These are phyloP conservation scores for Coelastrella sp. DNA, from an alignment of 139 green algal species.

Conservation along the genomic window DNA sequence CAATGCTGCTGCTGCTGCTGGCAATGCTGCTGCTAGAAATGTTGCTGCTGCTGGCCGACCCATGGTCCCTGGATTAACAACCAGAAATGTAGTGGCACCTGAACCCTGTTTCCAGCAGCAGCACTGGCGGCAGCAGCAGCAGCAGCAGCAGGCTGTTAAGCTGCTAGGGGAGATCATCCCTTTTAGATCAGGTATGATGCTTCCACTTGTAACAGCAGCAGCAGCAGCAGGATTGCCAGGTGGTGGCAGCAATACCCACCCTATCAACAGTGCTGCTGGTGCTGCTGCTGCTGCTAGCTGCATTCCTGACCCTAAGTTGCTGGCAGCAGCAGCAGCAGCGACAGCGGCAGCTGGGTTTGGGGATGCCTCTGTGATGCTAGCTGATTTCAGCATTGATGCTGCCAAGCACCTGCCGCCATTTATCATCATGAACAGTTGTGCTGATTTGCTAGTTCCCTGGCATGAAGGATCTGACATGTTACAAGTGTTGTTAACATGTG, in stretches of 20 bases:
- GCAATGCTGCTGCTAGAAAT: too few species aligned
- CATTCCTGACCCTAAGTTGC: background rate
- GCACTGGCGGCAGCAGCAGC: background rate
- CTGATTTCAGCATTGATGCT: background rate
- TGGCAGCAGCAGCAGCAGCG: slow-evolving; percentile 12
- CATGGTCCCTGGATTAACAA: too few species aligned
- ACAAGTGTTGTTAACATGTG: background rate
- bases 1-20: background rate
- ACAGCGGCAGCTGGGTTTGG: slow-evolving; percentile 8
- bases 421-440: slow-evolving; percentile 28
- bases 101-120: background rate
- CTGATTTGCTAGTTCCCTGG: slow-evolving; percentile 34
- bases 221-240: background rate
- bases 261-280: background rate
- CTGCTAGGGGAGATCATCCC: slow-evolving; percentile 9
- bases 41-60: too few species aligned
- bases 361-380: background rate
- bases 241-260: background rate
- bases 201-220: background rate
- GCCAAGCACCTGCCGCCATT: background rate
- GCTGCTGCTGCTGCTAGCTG: background rate
- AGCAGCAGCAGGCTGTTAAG: background rate
- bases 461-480: slow-evolving; percentile 33
- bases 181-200: background rate
- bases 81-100: background rate